Evolutionary conservation across 106 monocot species (phyloP).

Genomic region (Vanilla planifolia): DNA sequence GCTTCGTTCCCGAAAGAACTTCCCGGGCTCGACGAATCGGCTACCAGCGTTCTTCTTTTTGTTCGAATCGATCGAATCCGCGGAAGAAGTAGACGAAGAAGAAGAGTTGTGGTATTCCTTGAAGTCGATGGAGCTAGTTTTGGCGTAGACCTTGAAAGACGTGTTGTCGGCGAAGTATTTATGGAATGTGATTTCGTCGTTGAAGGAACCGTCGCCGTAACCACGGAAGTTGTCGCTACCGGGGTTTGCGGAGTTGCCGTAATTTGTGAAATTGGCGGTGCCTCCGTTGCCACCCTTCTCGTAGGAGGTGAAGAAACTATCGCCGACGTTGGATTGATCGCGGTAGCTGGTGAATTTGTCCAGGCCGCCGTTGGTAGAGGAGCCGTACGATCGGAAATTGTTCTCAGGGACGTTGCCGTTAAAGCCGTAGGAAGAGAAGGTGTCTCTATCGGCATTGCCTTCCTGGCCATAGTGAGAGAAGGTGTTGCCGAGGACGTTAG

Average conservation of each 20-base stretch:
- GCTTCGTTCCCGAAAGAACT: conserved; percentile 23
- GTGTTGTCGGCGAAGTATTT: conserved; percentile 27
- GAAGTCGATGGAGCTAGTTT: conserved; percentile 37
- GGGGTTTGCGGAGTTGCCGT: conserved; percentile 56
- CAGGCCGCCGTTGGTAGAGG: conserved; percentile 27
- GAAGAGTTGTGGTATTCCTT: conserved; percentile 42
- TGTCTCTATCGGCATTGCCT: conserved; percentile 20
- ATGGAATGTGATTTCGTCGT: not conserved
- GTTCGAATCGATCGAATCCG: not conserved
- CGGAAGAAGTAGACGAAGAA: not conserved
- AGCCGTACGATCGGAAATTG: conserved; percentile 73
- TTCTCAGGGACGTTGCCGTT: conserved; percentile 66
- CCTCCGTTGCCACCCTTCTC: conserved; percentile 36
- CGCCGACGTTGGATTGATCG: conserved; percentile 76
- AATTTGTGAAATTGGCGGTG: conserved; percentile 41
- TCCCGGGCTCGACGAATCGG: conserved; percentile 16
- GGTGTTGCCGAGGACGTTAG: conserved; percentile 56
- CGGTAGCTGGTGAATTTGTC: conserved; percentile 57
- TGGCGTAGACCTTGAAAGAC: conserved; percentile 59
- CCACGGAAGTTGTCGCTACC: conserved; percentile 37
- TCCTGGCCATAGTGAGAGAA: conserved; percentile 59
- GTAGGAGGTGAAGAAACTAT: conserved; percentile 75
- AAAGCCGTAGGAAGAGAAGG: conserved; percentile 54
- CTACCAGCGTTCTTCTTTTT: not conserved
- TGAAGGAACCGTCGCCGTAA: conserved; percentile 33